These are phyloP conservation scores for Phytophthora cajani DNA, from an alignment of 352 stramenopile species.

Conservation along the genomic window DNA sequence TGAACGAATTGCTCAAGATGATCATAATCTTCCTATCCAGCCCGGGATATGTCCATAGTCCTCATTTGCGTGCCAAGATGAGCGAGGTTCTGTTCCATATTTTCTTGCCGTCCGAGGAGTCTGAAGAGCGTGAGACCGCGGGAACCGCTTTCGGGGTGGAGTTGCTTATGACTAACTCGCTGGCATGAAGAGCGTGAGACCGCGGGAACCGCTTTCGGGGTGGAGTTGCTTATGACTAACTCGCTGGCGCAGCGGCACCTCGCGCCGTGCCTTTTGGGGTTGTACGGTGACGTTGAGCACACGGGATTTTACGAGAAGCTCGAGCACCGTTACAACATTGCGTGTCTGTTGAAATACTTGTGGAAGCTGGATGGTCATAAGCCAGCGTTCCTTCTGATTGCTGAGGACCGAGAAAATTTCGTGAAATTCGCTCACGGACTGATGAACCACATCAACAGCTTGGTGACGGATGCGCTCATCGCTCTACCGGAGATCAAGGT, in stretches of 20 bases:
- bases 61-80: slow-evolving; percentile 96
- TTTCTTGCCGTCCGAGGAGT: slow-evolving; percentile 93
- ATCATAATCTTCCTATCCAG: slow-evolving; percentile 93
- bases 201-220: slow-evolving; percentile 50
- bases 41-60: slow-evolving; percentile 84
- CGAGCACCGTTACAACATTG: slow-evolving; percentile 96
- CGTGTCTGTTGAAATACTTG: slow-evolving; percentile 96
- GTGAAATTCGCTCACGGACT: slow-evolving; percentile 99
- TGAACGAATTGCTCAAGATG: slow-evolving; percentile 91
- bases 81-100: slow-evolving; percentile 96
- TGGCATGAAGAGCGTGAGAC: slow-evolving; percentile 81
- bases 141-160: slow-evolving; percentile 56
- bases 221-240: slow-evolving; percentile 73
- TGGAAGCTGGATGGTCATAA: slow-evolving; percentile 96
- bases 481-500: slow-evolving; percentile 96
- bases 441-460: slow-evolving; percentile 98
- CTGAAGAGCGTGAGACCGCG: slow-evolving; percentile 75
- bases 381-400: slow-evolving; percentile 94
- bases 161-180: slow-evolving; percentile 64
- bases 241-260: slow-evolving; percentile 85
- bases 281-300: slow-evolving; percentile 98
- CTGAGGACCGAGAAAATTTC: slow-evolving; percentile 93
- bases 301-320: slow-evolving; percentile 99
- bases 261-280: slow-evolving; percentile 94
- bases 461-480: slow-evolving; percentile 96